phyloP scores from a whole-genome alignment of 2,329 filamentous ascomycete genomes.

The Ascochyta koolunga region DNA sequence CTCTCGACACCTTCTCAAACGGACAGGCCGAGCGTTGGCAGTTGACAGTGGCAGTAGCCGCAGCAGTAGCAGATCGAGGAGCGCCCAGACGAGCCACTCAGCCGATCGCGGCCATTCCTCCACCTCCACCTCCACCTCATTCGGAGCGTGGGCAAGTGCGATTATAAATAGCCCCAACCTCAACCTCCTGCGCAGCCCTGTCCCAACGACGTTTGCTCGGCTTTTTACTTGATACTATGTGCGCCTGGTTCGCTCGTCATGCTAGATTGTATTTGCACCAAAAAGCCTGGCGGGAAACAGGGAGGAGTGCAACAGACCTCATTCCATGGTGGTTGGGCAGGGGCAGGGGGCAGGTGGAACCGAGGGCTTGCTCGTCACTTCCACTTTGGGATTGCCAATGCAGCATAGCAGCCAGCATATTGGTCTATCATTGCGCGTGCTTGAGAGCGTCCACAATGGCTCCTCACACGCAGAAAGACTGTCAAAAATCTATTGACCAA shows the following conservation, averaged over 20 bases:
- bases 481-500: not conserved
- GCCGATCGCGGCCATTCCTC: constrained; percentile 13
- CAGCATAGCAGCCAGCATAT: constrained; percentile 1
- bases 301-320: not conserved
- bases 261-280: not conserved
- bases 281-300: not conserved
- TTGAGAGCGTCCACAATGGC: not conserved
- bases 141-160: constrained; percentile 2
- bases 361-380: constrained; percentile 14
- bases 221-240: not conserved
- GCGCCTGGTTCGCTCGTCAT: not conserved
- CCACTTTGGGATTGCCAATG: constrained; percentile 3
- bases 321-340: not conserved
- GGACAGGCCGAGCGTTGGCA: constrained; percentile 21
- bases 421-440: constrained; percentile 2
- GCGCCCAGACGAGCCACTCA: constrained; percentile 4
- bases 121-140: constrained; percentile 1
- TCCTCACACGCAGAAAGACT: not conserved
- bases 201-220: not conserved
- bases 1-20: constrained; percentile 24
- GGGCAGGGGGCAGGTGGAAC: not conserved
- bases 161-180: constrained; percentile 7
- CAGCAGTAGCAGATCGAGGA: constrained; percentile 10
- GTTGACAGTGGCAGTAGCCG: no score
- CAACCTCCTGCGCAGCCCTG: constrained; percentile 1